phyloP scores from a whole-genome alignment of 495 filamentous ascomycete species.

The Penicillium goetzii region DNA sequence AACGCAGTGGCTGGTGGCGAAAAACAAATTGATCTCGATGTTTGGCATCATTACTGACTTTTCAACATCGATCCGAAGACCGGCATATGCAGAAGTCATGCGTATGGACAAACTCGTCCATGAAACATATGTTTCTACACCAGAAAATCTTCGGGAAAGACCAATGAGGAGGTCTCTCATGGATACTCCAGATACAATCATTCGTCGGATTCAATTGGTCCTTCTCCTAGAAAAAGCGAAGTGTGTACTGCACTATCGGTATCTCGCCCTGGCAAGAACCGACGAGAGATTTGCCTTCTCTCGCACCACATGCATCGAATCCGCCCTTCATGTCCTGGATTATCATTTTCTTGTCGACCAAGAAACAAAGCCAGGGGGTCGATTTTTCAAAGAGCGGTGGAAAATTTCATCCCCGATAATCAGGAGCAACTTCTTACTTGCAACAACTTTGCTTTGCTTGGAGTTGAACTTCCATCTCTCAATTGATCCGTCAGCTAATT shows the following conservation, averaged over 20 bases:
- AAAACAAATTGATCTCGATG: slow-evolving; percentile 41
- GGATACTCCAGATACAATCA: slow-evolving; percentile 41
- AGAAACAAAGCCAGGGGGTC: slow-evolving; percentile 33
- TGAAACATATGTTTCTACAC: slow-evolving; percentile 38
- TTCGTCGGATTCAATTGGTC: slow-evolving; percentile 46
- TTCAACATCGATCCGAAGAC: slow-evolving; percentile 36
- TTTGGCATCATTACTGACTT: slow-evolving; percentile 51
- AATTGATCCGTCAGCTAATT: neutral
- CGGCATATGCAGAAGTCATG: slow-evolving; percentile 41
- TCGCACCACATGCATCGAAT: slow-evolving; percentile 44
- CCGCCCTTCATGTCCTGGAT: slow-evolving; percentile 40
- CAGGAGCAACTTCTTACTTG: slow-evolving; percentile 41
- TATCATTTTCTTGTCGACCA: slow-evolving; percentile 31
- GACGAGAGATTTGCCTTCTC: slow-evolving; percentile 38
- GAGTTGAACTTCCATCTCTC: slow-evolving; percentile 29
- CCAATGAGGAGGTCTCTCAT: slow-evolving; percentile 44
- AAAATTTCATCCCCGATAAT: slow-evolving; percentile 35
- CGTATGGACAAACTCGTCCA: slow-evolving; percentile 40
- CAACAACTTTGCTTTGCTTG: slow-evolving; percentile 42
- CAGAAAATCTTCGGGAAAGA: slow-evolving; percentile 36
- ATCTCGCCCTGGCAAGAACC: slow-evolving; percentile 36
- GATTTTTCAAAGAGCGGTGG: slow-evolving; percentile 39
- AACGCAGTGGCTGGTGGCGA: slow-evolving; percentile 45
- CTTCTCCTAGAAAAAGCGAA: slow-evolving; percentile 47
- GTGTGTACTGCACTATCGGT: slow-evolving; percentile 48